Percentiles rank a stretch among this genome's conserved stretches.
Evolutionary conservation across 805 yeast genomes (phyloP).

Genomic region (Candida nitratophila): DNA sequence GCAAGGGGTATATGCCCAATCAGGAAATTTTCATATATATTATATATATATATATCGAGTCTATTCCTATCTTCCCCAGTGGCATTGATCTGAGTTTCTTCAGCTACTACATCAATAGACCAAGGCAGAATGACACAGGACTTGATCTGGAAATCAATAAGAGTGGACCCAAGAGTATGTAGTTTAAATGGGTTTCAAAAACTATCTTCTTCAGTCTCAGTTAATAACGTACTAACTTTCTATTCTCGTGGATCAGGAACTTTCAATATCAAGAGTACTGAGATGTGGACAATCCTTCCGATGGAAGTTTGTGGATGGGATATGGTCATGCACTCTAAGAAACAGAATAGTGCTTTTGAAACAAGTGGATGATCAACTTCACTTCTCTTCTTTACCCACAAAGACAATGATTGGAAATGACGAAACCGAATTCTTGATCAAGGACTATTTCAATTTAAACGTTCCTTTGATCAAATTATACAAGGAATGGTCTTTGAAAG

Average conservation of each 20-base stretch:
- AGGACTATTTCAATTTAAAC: slow-evolving; percentile 65
- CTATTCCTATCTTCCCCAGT: no score
- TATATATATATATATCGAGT: no score
- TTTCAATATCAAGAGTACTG: slow-evolving; percentile 56
- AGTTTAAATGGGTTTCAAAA: no score
- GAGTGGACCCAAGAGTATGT: slow-evolving; percentile 18
- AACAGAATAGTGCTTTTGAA: slow-evolving; percentile 57
- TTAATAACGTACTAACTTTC: neutral
- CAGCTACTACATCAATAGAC: no score
- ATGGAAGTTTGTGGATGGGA: slow-evolving; percentile 59
- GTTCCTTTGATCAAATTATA: slow-evolving; percentile 50
- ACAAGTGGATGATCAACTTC: slow-evolving; percentile 45
- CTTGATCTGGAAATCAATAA: slow-evolving; percentile 21
- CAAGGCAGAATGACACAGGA: slow-evolving; percentile 14
- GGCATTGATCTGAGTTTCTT: no score
- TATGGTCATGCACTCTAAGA: slow-evolving; percentile 59
- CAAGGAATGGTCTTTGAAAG: slow-evolving; percentile 52
- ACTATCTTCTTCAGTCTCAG: no score
- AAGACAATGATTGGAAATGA: slow-evolving; percentile 12
- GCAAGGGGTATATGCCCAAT: neutral
- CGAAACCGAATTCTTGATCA: slow-evolving; percentile 35
- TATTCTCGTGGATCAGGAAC: slow-evolving; percentile 31
- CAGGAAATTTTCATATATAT: no score
- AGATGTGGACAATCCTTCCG: slow-evolving; percentile 82
- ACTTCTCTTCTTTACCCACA: slow-evolving; percentile 41